These are phyloP conservation scores for Nymphaea thermarum DNA, from an alignment of 164 flowering plant genomes.

Conservation along the genomic window DNA sequence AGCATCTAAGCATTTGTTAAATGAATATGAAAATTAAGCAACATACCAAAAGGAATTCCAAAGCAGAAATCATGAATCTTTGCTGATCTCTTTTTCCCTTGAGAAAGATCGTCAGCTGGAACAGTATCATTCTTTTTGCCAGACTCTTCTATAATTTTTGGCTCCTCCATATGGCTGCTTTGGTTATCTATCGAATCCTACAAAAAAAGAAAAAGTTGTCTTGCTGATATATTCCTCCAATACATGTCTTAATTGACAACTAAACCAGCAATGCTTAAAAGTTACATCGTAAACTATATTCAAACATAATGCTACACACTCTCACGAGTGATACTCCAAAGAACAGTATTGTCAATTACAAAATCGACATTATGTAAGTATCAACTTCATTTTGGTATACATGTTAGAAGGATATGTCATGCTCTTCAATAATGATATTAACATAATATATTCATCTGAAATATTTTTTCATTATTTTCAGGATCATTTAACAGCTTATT, in stretches of 20 bases:
- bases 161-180: conserved; percentile 17
- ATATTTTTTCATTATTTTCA: too few species aligned
- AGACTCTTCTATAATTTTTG: conserved; percentile 20
- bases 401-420: not conserved
- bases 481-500: not conserved
- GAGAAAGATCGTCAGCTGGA: conserved; percentile 12
- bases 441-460: too few species aligned
- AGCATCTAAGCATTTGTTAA: too few species aligned
- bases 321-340: too few species aligned
- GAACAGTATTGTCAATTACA: not conserved
- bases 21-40: not conserved
- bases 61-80: conserved; percentile 91
- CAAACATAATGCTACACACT: too few species aligned
- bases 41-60: conserved; percentile 86
- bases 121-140: conserved; percentile 16
- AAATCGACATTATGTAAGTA: not conserved
- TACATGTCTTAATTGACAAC: conserved; percentile 32
- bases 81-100: conserved; percentile 33
- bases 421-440: not conserved
- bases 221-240: conserved; percentile 24
- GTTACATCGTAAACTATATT: too few species aligned
- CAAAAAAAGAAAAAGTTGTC: conserved; percentile 15
- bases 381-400: too few species aligned
- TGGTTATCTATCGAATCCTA: conserved; percentile 22
- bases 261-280: conserved; percentile 2